These are phyloP conservation scores for Aplosporella prunicola DNA, from an alignment of 2,329 filamentous ascomycete genomes.

Conservation along the genomic window DNA sequence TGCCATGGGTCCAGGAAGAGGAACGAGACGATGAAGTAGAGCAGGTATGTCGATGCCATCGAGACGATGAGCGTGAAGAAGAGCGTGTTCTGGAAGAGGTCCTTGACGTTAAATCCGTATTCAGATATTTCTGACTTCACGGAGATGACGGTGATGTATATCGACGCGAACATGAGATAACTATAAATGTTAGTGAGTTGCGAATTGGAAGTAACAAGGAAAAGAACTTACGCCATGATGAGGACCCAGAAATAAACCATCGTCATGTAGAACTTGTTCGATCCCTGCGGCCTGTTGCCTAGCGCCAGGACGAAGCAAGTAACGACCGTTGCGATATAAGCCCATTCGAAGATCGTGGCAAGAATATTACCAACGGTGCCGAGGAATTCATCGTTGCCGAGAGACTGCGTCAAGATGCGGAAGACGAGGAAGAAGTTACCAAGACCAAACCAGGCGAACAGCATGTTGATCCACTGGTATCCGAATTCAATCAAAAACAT, in stretches of 20 bases:
- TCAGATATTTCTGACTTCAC: conserved; percentile 60
- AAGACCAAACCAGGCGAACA: conserved; percentile 98
- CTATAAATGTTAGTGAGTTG: conserved; percentile 30
- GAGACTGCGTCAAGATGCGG: conserved; percentile 83
- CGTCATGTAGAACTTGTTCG: conserved; percentile 84
- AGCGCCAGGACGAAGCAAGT: conserved; percentile 92
- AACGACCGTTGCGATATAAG: conserved; percentile 83
- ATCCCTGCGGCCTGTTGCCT: conserved; percentile 89
- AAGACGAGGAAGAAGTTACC: conserved; percentile 99
- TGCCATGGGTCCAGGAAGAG: conserved; percentile 99
- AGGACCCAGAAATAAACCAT: conserved; percentile 98
- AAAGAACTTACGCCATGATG: conserved; percentile 69
- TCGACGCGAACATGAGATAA: conserved; percentile 86
- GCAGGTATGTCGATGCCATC: conserved; percentile 79
- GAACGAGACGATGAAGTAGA: conserved; percentile 85
- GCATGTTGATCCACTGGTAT: conserved; percentile 92
- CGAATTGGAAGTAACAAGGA: too few relatives aligned
- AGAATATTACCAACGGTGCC: conserved; percentile 70
- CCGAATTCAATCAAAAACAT: conserved; percentile 87
- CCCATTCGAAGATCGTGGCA: conserved; percentile 87
- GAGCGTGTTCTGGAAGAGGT: conserved; percentile 75
- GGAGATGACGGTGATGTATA: conserved; percentile 86
- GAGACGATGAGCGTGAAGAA: conserved; percentile 94
- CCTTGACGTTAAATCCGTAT: conserved; percentile 57
- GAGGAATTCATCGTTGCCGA: conserved; percentile 60